A percentile compares a stretch with the other conserved stretches of the same genome.
Evolutionary conservation across 495 filamentous ascomycete genomes (phyloP).

Genomic region (Filosporella fistucella): DNA sequence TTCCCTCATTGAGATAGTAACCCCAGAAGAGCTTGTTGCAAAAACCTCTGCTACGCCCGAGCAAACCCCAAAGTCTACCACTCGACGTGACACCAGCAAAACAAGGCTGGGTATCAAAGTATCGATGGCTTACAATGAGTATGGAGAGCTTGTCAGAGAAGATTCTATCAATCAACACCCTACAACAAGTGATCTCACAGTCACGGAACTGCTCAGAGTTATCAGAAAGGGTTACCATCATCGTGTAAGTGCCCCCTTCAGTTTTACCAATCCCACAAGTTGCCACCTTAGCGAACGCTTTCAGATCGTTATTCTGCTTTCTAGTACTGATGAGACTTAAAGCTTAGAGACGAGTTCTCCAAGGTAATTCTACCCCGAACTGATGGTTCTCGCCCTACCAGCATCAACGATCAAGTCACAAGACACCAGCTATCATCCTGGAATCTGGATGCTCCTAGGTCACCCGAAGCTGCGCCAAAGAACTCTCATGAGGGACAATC

Average conservation of each 20-base stretch:
- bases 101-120: not conserved
- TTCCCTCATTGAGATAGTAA: no score
- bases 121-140: slow-evolving; percentile 23
- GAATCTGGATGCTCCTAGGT: slow-evolving; percentile 3
- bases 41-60: not conserved
- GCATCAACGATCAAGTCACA: slow-evolving; percentile 5
- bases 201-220: slow-evolving; percentile 11
- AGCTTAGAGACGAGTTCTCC: slow-evolving; percentile 14
- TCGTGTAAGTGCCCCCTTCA: slow-evolving; percentile 10
- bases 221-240: slow-evolving; percentile 20
- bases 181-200: slow-evolving; percentile 10
- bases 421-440: slow-evolving; percentile 10
- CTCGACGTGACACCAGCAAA: not conserved
- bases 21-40: not conserved
- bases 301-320: not conserved
- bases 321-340: not conserved
- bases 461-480: not conserved
- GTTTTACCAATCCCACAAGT: not conserved
- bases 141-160: slow-evolving; percentile 20
- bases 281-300: not conserved
- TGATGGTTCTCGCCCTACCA: slow-evolving; percentile 4
- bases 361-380: slow-evolving; percentile 12
- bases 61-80: no score
- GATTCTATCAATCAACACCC: not conserved
- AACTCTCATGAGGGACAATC: not conserved